Evolutionary conservation across 768 basidiomycete species (phyloP), one percentile per base, ranked within the genome.

Genomic region (Rhodotorula diobovata): DNA sequence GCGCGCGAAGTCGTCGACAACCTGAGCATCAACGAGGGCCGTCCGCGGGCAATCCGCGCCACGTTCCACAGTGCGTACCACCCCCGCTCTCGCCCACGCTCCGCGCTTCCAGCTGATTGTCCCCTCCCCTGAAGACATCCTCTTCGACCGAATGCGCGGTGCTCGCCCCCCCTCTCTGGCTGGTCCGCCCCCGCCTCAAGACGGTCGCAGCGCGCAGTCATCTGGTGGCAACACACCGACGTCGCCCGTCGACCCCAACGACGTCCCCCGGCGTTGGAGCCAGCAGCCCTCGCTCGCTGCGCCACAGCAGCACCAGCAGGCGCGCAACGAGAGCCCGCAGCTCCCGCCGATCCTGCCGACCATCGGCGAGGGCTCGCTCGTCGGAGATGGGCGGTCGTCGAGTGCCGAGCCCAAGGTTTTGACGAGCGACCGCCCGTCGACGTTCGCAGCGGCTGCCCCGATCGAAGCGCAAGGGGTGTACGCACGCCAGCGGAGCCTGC

Each of bases 141-240:
- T 76, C 11, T 76, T 76, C 58, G 74, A 76, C 39, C 67, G 74
- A 45, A 76, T 76, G 74, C 71, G 74, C 16, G 66, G 69, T 14
- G 57, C 67, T 5, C 57, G 69, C 21, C 55, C 63, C 14, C 34
- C 73, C 3, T 41, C 62, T 6, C 60, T 61, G 39, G 20, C 37
- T 6, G 28, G 45, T 28, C 23, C 59, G 30, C 54, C 68, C 5
- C 37, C 46, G 41, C n/a, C 51, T 35, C 65, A 34, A 4, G 50
- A 39, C n/a, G 12, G 1, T 2, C 39, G 63, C 50, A n/a, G 16
- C 63, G 59, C 39, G 34, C 37, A 30, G 46, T 50, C 51, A 2
- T 28, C 51, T 16, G 28, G 48, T 55, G 51, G 39, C 43, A 34
- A 28, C 39, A 32, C 41, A 5, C 66, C 62, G 16, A 48, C 58